Evolutionary conservation across 257 asterid species (phyloP), one percentile per base, ranked within the genome.

Genomic region (Nicotiana undulata): DNA sequence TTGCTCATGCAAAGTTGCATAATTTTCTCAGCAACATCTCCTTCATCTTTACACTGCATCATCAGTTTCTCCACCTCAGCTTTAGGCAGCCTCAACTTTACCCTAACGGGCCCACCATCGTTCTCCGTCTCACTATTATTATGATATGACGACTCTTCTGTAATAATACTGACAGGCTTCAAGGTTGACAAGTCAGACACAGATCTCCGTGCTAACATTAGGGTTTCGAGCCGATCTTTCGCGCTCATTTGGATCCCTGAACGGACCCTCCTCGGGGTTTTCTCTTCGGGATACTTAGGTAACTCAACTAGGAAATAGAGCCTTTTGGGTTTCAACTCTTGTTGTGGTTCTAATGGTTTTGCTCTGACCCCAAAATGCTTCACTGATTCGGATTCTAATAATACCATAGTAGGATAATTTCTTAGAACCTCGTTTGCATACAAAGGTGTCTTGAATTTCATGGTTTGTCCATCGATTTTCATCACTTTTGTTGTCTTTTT

Each of bases 211-310:
- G 97, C 88, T 86, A 95, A 80, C 98, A 93, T 89, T 18, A 95
- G 86, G 85, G 92, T 90, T 87, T 95, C 99, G 31, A 95, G 98
- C 75, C 98, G 86, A 70, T 95, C 99, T 85, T 95, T 93, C 3
- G 99, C 98, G 86, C 90, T 88, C 99, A 95, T 95, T 6, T 95
- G 97, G 83, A 95, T 93, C 63, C 93, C 98, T 34, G 99, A 95
- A 4, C 97, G 83, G 6, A 93, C 98, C 70, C 98, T 88, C 84
- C 98, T 65, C 4, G 97, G 82, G 13, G 28, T 66, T 37, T 64
- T 88, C 51, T 89, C 90, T 17, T 90, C 88, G 0, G 93, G 92
- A 28, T 87, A 80, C 49, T 90, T 91, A 0, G 98, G 98, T 79
- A 95, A 75, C 80, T 93, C 95, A 2, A 94, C 96, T 0, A 94